Evolutionary conservation across 2,329 filamentous ascomycete genomes (phyloP), one percentile per base, ranked within the genome.

Genomic region (Claviceps arundinis): DNA sequence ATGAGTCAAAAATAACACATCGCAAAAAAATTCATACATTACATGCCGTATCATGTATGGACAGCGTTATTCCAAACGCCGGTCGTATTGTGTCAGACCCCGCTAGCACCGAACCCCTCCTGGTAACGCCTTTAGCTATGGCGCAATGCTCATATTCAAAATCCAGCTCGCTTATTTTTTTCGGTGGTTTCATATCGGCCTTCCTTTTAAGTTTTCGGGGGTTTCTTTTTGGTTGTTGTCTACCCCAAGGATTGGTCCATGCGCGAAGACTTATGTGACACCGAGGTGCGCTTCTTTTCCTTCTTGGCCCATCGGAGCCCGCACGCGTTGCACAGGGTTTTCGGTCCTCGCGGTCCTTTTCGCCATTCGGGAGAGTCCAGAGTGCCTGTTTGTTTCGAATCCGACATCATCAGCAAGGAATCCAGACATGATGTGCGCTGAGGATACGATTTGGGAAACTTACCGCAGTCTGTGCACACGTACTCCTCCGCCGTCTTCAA

Each of bases 281-380:
- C 11, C 38, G 37, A 64, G 52, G 61, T 63, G 45, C 64, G 68
- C 63, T 89, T 91, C 74, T 93, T 93, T 64, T 93, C 87, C 64
- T 87, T 89, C 78, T 87, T 82, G 16, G 82, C 81, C 82, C 82
- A 85, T 50, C 82, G 74, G 34, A 85, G 70, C 40, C 91, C 91
- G 64, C 91, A 97, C 7, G 91, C 91, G 70, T 97, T 97, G 69
- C 91, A 97, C 13, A 97, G 72, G 8, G 91, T 96, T 68, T 97
- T 96, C 1, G 90, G 90, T 2, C 91, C 91, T 56, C 81, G 88
- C 0, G 91, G 91, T 0, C 91, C 91, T 67, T 95, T 96, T 56
- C 91, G 78, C 91, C 91, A 97, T 72, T 97, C 91, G 0, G 91
- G 91, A 16, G 88, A 95, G 63, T 96, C 90, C 42, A 94, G 76